Base-by-base conservation (phyloP, 108 stramenopile genomes). In the Pseudonitzschia delicatissima region DNA sequence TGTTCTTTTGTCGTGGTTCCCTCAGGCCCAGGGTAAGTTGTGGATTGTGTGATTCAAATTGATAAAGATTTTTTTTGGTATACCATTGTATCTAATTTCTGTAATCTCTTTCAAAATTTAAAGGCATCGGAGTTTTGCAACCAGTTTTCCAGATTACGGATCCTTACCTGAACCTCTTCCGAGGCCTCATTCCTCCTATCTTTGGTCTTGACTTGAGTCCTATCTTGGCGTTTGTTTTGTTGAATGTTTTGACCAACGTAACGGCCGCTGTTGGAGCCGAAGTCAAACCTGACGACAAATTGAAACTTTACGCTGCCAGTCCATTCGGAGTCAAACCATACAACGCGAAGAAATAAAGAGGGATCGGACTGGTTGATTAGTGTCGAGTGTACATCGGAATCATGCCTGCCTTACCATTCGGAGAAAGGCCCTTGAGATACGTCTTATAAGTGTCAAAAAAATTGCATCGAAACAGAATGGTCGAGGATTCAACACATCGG, bases 111-210 rank as follows among this genome's bases (percentile, higher is more conserved):
- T 15, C 13, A 42, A 42, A 42, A 0, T 15, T 0, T 15, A 42
- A 15, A 42, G 34, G 76, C 31, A 77, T 86, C 27, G 85, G 52
- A 3, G 66, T 61, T 29, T 71, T 96, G 33, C 89, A 93, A 64
- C 95, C 95, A 4, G 82, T 96, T 11, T 96, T 59, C 58, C 76
- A 81, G 21, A 88, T 97, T 36, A 95, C 96, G 0, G 96, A 96
- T 86, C 94, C 94, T 6, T 96, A 90, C 71, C 67, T 97, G 42
- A 97, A 96, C 66, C 64, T 90, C 37, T 96, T 95, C 64, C 81
- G 93, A 4, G 89, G 88, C 3, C 76, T 90, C 27, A 88, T 92
- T 53, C 93, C 93, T 21, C 87, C 90, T 5, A 60, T 95, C 23
- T 88, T 87, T 77, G 93, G 93, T 23, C 64, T 95, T 67, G 93